Evolutionary conservation across 768 basidiomycete genomes (phyloP), one percentile per base, ranked within the genome.

Genomic region (Tulasnella sp.): DNA sequence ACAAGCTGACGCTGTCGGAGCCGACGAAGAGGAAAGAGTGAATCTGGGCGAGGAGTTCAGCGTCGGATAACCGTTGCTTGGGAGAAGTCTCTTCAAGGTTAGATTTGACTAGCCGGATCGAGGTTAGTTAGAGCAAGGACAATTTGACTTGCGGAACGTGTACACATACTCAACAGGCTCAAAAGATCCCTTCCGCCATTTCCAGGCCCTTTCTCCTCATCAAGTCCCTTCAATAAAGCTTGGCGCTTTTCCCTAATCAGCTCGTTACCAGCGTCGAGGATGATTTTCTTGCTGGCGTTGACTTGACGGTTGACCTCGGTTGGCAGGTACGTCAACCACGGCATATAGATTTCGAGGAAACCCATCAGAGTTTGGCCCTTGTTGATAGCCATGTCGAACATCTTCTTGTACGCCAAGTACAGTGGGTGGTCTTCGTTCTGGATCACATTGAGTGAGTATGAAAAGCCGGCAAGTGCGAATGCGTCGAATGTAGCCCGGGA

Each of bases 21-120:
- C 96, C 96, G 31, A 93, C 95, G 84, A 96, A 95, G 89, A 96
- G 91, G 85, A 97, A 94, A 0, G 95, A 96, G 83, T 94, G 95
- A 85, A 97, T 92, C 81, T 92, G 96, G 83, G 94, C 88, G 16
- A 96, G 88, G 76, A 97, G 92, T 83, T 97, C 96, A 42, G 93
- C 91, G 84, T 98, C 96, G 0, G 95, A 93, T 82, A 97, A 92
- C 48, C 92, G 90, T 82, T 93, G 91, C 24, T 60, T 60, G 24
- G 58, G 58, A 22, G 58, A 24, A 44, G 96, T 93, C 0, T 87
- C 89, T 2, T 94, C 91, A 80, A 91, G 84, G 85, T 97, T 97
- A 2, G 95, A 93, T 86, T 93, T 94, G 76, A 97, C 96, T 97
- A 44, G 31, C 37, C 48, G 0, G 28, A 41, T 34, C 28, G 54